Base-by-base conservation (phyloP, 306 rosid genomes). In the Morella rubra region DNA sequence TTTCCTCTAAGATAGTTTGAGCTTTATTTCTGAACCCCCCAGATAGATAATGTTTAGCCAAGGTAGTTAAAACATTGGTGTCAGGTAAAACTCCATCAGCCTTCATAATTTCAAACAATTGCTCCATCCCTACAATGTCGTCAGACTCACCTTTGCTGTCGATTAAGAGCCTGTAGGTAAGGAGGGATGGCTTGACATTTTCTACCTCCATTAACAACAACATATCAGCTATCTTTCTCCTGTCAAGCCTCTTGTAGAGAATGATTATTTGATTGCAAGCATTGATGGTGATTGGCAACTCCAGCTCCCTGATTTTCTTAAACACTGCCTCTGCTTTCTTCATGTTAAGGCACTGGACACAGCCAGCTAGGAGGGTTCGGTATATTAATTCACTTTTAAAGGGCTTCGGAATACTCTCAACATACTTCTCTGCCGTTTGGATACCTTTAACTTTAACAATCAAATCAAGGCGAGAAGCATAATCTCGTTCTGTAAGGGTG, bases 1-100 rank as follows among this genome's bases (percentile, higher is more conserved):
- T 79, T 45, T 66, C 53, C 24, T 54, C 66, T 22, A 79, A 0
- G 41, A 79, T 20, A 73, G 56, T 8, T 44, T 41, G 24, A 32
- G 78, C 78, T 73, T 79, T 79, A n/a, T 79, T 74, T 73, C 65
- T 73, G 50, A 79, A 6, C 16, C 82, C 82, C 51, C 49, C 51
- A 64, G 78, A 73, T 64, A 66, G 49, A 54, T 73, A 73, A 42
- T 79, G 74, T 6, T 6, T 45, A 44, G 74, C 74, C 67, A 66
- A n/a, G 44, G 19, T 13, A 14, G 60, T 13, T 40, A 79, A 46
- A 32, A 66, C 70, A 27, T 73, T 15, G 19, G 44, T 73, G 70
- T 73, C 82, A 18, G 67, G 74, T 44, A 53, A 37, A n/a, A 73
- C 56, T 45, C 74, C 78, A 46, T 44, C 74, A 24, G 59, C 69